phyloP scores from a whole-genome alignment of 768 basidiomycete species.

The Agrocybe chaxingu region DNA sequence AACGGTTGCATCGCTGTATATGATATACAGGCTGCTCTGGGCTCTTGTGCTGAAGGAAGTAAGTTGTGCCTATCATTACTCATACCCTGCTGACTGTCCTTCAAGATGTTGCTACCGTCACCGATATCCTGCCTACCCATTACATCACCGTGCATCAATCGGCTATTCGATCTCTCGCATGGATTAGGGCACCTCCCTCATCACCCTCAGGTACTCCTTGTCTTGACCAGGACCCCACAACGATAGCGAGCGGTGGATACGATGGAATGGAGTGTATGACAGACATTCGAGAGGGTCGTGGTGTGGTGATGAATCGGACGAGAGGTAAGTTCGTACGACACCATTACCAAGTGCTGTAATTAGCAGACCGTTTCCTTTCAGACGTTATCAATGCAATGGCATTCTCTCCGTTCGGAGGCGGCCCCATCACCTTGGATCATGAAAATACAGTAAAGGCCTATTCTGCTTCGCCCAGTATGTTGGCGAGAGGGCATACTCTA shows the following conservation, averaged over 20 bases:
- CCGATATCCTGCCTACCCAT: slow-evolving; percentile 61
- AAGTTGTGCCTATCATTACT: slow-evolving; percentile 7
- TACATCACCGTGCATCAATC: slow-evolving; percentile 76
- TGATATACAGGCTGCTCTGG: slow-evolving; percentile 44
- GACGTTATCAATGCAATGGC: slow-evolving; percentile 70
- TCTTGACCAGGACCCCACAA: slow-evolving; percentile 57
- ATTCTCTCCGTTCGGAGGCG: slow-evolving; percentile 66
- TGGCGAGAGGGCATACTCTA: slow-evolving; percentile 69
- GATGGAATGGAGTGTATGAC: slow-evolving; percentile 76
- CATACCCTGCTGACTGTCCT: neutral
- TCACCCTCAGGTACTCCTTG: slow-evolving; percentile 43
- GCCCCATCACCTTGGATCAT: slow-evolving; percentile 75
- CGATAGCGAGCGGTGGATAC: slow-evolving; percentile 75
- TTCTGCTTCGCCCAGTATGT: slow-evolving; percentile 66
- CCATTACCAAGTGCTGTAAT: neutral
- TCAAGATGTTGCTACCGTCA: slow-evolving; percentile 25
- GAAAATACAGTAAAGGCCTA: slow-evolving; percentile 79
- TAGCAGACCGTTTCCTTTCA: slow-evolving; percentile 19
- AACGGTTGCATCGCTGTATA: slow-evolving; percentile 76
- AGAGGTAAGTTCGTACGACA: slow-evolving; percentile 45
- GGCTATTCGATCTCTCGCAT: slow-evolving; percentile 71
- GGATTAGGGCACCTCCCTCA: slow-evolving; percentile 67
- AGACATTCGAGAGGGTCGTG: slow-evolving; percentile 70
- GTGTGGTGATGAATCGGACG: slow-evolving; percentile 72
- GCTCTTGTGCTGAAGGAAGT: slow-evolving; percentile 29